Conservation (phyloP, 306 rosid species). For the Trifolium dubium region DNA sequence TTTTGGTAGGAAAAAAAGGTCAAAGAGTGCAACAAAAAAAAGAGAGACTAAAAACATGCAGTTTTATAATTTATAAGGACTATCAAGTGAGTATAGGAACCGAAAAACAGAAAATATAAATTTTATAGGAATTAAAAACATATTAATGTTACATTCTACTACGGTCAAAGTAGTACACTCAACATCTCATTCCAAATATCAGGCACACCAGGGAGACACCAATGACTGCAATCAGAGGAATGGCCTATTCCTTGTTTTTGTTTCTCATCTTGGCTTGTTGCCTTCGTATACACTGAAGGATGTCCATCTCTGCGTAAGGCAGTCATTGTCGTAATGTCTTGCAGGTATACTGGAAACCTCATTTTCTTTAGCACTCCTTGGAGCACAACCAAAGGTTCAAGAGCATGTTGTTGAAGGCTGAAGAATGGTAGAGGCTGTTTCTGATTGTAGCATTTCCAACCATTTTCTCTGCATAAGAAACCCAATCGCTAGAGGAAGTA, state of each 20-base stretch:
- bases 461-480: conserved; percentile 67
- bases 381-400: conserved; percentile 69
- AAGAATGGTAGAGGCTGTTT: conserved; percentile 70
- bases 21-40: too few species aligned
- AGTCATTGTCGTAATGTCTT: conserved; percentile 78
- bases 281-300: conserved; percentile 77
- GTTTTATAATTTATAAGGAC: not conserved
- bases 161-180: conserved; percentile 59
- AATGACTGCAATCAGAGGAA: conserved; percentile 97
- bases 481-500: not conserved
- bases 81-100: not conserved
- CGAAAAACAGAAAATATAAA: not conserved
- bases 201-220: conserved; percentile 99
- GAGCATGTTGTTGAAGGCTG: conserved; percentile 71
- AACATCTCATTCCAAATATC: conserved; percentile 94
- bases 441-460: conserved; percentile 93
- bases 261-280: conserved; percentile 61
- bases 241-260: conserved; percentile 55
- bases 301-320: conserved; percentile 89
- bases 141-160: not conserved
- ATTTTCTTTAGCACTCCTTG: conserved; percentile 75
- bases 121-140: not conserved
- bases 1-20: not conserved
- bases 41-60: too few species aligned
- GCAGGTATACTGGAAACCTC: conserved; percentile 90